Conservation (phyloP, 208 protist species). For the Crithidia sp. region DNA sequence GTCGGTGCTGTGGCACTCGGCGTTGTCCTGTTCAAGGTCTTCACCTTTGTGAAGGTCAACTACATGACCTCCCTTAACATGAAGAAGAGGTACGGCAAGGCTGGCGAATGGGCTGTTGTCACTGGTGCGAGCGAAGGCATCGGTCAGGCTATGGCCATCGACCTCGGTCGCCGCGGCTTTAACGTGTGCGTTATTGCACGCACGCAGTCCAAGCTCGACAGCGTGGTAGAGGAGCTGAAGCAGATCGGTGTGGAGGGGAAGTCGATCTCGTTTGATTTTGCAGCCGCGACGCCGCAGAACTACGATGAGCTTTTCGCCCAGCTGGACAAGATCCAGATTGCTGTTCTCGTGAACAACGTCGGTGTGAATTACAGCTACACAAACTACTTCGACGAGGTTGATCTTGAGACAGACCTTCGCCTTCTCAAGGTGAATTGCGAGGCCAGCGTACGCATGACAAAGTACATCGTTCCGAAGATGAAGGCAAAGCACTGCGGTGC, state of each 20-base stretch:
- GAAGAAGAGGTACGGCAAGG: conserved; percentile 71
- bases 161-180: conserved; percentile 90
- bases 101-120: conserved; percentile 91
- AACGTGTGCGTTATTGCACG: conserved; percentile 93
- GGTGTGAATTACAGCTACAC: conserved; percentile 93
- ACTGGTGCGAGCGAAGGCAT: conserved; percentile 96
- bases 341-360: conserved; percentile 93
- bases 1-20: conserved; percentile 48
- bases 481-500: conserved; percentile 63
- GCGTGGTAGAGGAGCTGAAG: conserved; percentile 71
- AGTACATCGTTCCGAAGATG: conserved; percentile 80
- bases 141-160: conserved; percentile 88
- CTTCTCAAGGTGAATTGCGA: conserved; percentile 93
- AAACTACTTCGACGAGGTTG: conserved; percentile 90
- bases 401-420: conserved; percentile 58
- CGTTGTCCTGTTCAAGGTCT: conserved; percentile 38
- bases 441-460: conserved; percentile 84
- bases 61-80: conserved; percentile 64
- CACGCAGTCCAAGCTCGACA: conserved; percentile 88
- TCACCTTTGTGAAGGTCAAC: conserved; percentile 57
- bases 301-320: conserved; percentile 67
- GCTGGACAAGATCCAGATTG: conserved; percentile 60
- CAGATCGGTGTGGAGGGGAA: conserved; percentile 73
- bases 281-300: conserved; percentile 46
- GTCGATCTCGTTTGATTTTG: conserved; percentile 88